Conservation (phyloP, 2,329 filamentous ascomycete genomes). For the Myriangium duriaei region DNA sequence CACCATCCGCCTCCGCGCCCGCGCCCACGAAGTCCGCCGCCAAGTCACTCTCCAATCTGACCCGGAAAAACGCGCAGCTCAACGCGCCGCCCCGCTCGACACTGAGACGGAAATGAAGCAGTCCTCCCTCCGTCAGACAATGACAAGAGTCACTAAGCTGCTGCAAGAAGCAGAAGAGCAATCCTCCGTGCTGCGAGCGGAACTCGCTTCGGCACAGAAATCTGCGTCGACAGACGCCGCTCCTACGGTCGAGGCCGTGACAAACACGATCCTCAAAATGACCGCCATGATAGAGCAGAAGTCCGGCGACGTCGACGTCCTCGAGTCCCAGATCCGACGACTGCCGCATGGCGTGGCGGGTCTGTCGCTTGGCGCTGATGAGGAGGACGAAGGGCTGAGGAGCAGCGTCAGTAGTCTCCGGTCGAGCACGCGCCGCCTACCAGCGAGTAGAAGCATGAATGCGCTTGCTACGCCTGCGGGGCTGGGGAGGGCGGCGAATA, state of each 20-base stretch:
- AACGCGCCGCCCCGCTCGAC: constrained; percentile 61
- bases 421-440: constrained; percentile 13
- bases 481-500: constrained; percentile 9
- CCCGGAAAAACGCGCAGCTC: constrained; percentile 50
- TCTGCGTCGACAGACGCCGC: constrained; percentile 36
- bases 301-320: constrained; percentile 77
- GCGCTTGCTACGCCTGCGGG: constrained; percentile 27
- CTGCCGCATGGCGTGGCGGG: constrained; percentile 30
- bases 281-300: constrained; percentile 84
- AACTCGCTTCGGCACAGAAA: constrained; percentile 45
- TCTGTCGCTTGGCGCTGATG: constrained; percentile 20
- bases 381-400: constrained; percentile 22
- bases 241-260: constrained; percentile 83
- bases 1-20: constrained; percentile 57
- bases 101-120: constrained; percentile 76
- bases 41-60: constrained; percentile 60
- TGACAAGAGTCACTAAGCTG: constrained; percentile 58
- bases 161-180: constrained; percentile 70
- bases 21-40: constrained; percentile 66
- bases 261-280: constrained; percentile 85
- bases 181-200: constrained; percentile 65
- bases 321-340: constrained; percentile 76
- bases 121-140: constrained; percentile 66
- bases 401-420: constrained; percentile 19
- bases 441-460: constrained; percentile 18